phyloP scores from a whole-genome alignment of 129 eudicot species.

The Calendula officinalis region DNA sequence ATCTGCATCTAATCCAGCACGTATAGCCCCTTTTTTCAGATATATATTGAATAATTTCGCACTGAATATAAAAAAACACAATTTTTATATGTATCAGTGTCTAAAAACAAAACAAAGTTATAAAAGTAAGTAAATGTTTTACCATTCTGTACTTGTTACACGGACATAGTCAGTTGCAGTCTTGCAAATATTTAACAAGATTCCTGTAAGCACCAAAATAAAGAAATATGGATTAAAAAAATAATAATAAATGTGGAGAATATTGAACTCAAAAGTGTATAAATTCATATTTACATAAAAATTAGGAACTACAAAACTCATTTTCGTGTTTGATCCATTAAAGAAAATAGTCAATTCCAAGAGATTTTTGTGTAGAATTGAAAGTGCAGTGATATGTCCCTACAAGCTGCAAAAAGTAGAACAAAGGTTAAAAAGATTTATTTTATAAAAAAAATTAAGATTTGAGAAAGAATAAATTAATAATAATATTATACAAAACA shows the following conservation, averaged over 20 bases:
- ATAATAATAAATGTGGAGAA: background rate
- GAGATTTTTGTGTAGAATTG: slow-evolving; percentile 77
- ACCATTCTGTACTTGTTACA: no score
- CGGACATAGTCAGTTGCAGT: background rate
- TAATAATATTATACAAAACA: background rate
- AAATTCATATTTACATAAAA: slow-evolving; percentile 3
- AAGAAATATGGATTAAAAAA: background rate
- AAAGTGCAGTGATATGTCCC: slow-evolving; percentile 98
- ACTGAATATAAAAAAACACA: slow-evolving; percentile 38
- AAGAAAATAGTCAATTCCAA: slow-evolving; percentile 83
- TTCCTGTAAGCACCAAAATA: slow-evolving; percentile 48
- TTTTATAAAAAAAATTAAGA: no score
- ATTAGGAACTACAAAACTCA: slow-evolving; percentile 8
- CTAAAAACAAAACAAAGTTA: no score
- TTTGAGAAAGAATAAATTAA: no score
- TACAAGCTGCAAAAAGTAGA: slow-evolving; percentile 70
- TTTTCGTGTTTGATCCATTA: background rate
- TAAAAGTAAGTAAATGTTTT: no score
- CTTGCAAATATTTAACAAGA: slow-evolving; percentile 83
- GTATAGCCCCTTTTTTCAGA: slow-evolving; percentile 94
- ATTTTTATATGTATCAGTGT: no score
- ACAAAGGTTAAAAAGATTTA: slow-evolving; percentile 13
- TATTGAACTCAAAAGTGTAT: slow-evolving; percentile 18
- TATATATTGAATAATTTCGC: slow-evolving; percentile 87
- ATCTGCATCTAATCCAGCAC: slow-evolving; percentile 96